Evolutionary conservation across 352 stramenopile genomes (phyloP).

Genomic region (Globisporangium recalcitrans): DNA sequence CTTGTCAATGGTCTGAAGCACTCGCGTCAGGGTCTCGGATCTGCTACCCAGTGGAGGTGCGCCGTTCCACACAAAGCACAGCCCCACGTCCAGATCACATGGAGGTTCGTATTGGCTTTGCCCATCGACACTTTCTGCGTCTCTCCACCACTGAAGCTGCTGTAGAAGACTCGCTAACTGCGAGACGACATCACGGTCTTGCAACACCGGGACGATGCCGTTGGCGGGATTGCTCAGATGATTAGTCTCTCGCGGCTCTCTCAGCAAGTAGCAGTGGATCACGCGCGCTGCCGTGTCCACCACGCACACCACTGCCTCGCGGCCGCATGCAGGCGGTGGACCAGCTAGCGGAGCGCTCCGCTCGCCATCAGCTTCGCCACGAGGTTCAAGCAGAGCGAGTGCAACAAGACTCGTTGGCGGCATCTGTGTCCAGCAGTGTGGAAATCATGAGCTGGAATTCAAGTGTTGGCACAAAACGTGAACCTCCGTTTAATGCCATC

Average conservation of each 20-base stretch:
- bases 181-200: not conserved
- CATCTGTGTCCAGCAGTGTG: no score
- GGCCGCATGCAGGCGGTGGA: not conserved
- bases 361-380: not conserved
- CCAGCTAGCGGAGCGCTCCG: not conserved
- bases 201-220: not conserved
- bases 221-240: not conserved
- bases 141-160: slow-evolving; percentile 7
- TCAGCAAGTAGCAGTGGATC: slow-evolving; percentile 4
- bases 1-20: not conserved
- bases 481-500: no score
- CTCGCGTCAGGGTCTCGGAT: not conserved
- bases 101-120: not conserved
- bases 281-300: not conserved
- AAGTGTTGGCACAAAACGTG: no score
- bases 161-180: not conserved
- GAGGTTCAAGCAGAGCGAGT: not conserved
- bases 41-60: not conserved
- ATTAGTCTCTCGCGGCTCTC: not conserved
- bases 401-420: not conserved
- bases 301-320: slow-evolving; percentile 2
- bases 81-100: not conserved
- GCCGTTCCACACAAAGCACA: not conserved
- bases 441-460: no score
- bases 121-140: not conserved